These are phyloP conservation scores for Chlorella sp. DNA, from an alignment of 139 green algal species.

Conservation along the genomic window DNA sequence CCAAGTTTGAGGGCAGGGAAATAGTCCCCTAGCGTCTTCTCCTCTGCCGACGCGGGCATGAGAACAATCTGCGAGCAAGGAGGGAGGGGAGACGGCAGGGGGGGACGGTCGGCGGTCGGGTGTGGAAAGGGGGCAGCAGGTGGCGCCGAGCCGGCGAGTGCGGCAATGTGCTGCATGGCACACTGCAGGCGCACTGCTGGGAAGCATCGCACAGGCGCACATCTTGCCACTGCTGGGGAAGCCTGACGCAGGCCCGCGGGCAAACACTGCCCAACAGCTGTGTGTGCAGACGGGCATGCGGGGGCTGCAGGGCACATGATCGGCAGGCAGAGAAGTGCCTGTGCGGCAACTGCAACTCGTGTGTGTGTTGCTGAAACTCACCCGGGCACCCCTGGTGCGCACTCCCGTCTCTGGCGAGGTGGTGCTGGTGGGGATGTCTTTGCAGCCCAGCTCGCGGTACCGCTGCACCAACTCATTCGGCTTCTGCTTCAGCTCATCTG, in stretches of 20 bases:
- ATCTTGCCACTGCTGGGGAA: not conserved
- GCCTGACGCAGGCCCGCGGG: too few relatives aligned
- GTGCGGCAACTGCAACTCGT: not conserved
- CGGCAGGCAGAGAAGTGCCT: not conserved
- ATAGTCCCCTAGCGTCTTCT: slow-evolving; percentile 39
- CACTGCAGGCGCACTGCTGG: not conserved
- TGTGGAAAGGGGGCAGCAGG: not conserved
- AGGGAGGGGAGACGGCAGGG: not conserved
- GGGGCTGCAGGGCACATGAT: not conserved
- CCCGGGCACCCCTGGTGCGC: not conserved
- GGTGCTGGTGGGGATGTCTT: not conserved
- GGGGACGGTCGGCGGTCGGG: not conserved
- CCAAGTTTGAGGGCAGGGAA: slow-evolving; percentile 41
- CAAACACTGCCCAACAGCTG: not conserved
- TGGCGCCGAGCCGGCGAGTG: not conserved
- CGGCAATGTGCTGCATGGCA: not conserved
- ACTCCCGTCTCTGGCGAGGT: not conserved
- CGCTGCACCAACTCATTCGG: slow-evolving; percentile 17
- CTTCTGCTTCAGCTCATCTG: slow-evolving; percentile 42
- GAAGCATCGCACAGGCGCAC: not conserved
- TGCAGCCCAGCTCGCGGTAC: slow-evolving; percentile 50
- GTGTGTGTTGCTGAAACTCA: not conserved
- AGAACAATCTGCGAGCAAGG: slow-evolving; percentile 25
- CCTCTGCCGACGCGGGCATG: slow-evolving; percentile 29
- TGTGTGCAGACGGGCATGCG: not conserved